Evolutionary conservation across 208 protist genomes (phyloP).

Genomic region (Crithidia expoeki): DNA sequence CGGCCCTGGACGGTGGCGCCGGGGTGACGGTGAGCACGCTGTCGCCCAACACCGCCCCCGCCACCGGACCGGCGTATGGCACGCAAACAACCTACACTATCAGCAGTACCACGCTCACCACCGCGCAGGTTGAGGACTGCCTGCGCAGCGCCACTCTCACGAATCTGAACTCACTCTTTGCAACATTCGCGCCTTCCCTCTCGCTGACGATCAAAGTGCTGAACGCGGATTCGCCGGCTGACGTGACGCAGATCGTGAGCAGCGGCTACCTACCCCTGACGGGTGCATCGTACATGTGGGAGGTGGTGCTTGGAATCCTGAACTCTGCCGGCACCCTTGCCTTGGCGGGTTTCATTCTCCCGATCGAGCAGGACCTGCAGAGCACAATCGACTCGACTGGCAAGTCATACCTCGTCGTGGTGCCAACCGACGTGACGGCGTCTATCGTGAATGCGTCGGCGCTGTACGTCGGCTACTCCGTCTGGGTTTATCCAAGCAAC

Average conservation of each 20-base stretch:
- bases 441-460: constrained; percentile 23
- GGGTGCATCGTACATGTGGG: constrained; percentile 23
- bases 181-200: neutral
- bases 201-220: neutral
- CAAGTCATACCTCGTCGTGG: neutral
- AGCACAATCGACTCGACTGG: constrained; percentile 1
- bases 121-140: constrained; percentile 4
- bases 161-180: constrained; percentile 1
- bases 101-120: neutral
- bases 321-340: neutral
- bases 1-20: constrained; percentile 2
- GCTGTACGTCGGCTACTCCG: constrained; percentile 16
- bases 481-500: constrained; percentile 21
- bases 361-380: constrained; percentile 22
- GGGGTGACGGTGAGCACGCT: neutral
- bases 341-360: neutral
- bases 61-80: constrained; percentile 16
- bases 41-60: neutral
- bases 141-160: constrained; percentile 9
- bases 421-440: neutral
- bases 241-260: constrained; percentile 1
- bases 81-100: neutral
- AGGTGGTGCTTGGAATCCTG: constrained; percentile 1
- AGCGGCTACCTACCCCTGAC: constrained; percentile 16
- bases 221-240: constrained; percentile 1